Conservation (phyloP, 768 basidiomycete species). For the Coprinellus micaceus region DNA sequence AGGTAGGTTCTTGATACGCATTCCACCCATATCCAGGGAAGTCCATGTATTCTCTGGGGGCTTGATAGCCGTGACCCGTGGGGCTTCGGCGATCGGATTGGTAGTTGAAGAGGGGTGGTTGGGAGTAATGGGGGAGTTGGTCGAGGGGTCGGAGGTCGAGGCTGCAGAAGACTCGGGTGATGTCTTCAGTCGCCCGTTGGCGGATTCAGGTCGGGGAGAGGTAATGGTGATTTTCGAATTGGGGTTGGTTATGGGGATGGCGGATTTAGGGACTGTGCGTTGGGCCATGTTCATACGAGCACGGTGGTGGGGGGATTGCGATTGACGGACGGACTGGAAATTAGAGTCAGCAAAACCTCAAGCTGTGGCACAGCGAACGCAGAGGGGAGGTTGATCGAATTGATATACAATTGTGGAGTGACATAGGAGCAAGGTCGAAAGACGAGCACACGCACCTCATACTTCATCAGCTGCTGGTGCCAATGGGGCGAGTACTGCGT, state of each 20-base stretch:
- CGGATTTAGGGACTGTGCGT: conserved; percentile 79
- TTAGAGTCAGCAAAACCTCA: conserved; percentile 51
- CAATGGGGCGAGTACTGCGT: conserved; percentile 80
- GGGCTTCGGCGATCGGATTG: conserved; percentile 65
- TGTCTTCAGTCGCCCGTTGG: conserved; percentile 2
- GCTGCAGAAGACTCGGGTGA: conserved; percentile 16
- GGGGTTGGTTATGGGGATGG: conserved; percentile 90
- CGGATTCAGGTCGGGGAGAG: conserved; percentile 8
- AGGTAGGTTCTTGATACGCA: conserved; percentile 88
- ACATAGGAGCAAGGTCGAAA: not conserved
- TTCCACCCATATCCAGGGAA: conserved; percentile 94
- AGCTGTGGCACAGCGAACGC: conserved; percentile 10
- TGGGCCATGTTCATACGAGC: conserved; percentile 95
- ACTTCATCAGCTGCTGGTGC: conserved; percentile 92
- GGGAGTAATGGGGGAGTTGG: conserved; percentile 29
- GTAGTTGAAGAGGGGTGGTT: conserved; percentile 76
- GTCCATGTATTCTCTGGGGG: conserved; percentile 81
- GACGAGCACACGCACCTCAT: conserved; percentile 61
- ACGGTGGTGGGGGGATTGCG: conserved; percentile 88
- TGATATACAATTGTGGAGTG: conserved; percentile 8
- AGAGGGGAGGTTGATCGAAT: conserved; percentile 13
- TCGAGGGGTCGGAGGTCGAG: conserved; percentile 22
- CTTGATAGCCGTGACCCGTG: conserved; percentile 59
- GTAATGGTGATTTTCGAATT: conserved; percentile 55
- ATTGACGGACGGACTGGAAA: conserved; percentile 50